Evolutionary conservation across 202 grass and related monocot genomes (phyloP).

Genomic region (Brachypodium distachyon): DNA sequence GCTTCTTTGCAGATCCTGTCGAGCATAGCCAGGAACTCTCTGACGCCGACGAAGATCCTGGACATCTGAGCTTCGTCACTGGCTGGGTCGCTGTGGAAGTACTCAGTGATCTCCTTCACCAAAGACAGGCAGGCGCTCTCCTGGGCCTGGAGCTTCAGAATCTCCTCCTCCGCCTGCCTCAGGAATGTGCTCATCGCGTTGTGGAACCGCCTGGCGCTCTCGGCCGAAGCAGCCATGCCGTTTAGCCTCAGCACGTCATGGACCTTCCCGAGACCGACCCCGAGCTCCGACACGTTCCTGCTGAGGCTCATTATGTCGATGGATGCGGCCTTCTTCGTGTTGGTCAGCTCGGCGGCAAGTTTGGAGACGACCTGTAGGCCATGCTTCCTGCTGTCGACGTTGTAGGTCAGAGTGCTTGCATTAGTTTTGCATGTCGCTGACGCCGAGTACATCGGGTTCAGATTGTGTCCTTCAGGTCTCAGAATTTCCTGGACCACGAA

Average conservation of each 20-base stretch:
- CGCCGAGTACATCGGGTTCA: background rate
- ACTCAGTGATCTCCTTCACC: conserved; percentile 35
- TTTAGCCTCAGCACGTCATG: conserved; percentile 48
- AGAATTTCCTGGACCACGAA: conserved; percentile 48
- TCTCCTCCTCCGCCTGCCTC: conserved; percentile 44
- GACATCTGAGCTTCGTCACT: conserved; percentile 21
- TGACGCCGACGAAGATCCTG: conserved; percentile 26
- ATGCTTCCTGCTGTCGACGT: conserved; percentile 25
- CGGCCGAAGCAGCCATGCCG: conserved; percentile 6
- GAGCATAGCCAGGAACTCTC: conserved; percentile 41
- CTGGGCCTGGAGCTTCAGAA: conserved; percentile 40
- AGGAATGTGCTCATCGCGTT: conserved; percentile 41
- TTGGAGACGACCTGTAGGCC: conserved; percentile 28
- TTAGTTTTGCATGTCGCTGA: background rate
- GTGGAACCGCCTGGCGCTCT: conserved; percentile 34
- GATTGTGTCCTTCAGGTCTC: conserved; percentile 32
- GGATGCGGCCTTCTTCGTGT: conserved; percentile 40
- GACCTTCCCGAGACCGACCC: conserved; percentile 44
- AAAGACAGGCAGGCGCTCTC: conserved; percentile 36
- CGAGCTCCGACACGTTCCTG: conserved; percentile 23
- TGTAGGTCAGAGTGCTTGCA: background rate
- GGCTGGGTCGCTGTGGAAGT: conserved; percentile 22
- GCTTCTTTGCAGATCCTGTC: conserved; percentile 45
- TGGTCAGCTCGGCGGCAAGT: conserved; percentile 29
- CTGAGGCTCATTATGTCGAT: conserved; percentile 32